Base-by-base conservation (phyloP, 306 rosid species). In the Lablab purpureus region DNA sequence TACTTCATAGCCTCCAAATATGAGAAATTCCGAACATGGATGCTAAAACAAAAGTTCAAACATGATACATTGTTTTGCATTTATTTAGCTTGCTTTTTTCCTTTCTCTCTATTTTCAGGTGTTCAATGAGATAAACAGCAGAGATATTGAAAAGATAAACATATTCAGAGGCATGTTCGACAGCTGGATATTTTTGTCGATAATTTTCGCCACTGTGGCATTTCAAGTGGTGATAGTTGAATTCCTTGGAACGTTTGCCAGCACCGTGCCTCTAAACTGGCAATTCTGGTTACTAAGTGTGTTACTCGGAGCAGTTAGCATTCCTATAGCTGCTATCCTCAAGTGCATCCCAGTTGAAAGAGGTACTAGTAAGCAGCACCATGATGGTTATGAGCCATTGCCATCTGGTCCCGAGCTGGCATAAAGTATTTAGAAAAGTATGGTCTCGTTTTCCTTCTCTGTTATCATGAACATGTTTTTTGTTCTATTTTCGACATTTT, bases 261-360 rank as follows among this genome's bases (percentile, higher is more conserved):
- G 97, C 91, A 95, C 98, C 11, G 99, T 93, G 40, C 98, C 99
- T 60, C 88, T 95, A 12, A 91, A 76, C 86, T 90, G 99, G 99
- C 86, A 89, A 87, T 34, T 95, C 18, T 95, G 99, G 99, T 62
- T 87, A 69, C 87, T 93, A 37, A 86, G 96, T 67, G 43, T 95
- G 71, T 25, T 90, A 63, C 80, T 91, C 67, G 99, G 99, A 78
- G 87, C 84, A 3, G 76, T 91, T n/a, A 90, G 98, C 87, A 56
- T 95, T 87, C 93, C 86, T 13, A 34, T 95, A 63, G 93, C 94
- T 76, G 93, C 86, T 43, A 84, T 93, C 73, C 40, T 95, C 45
- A 95, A 95, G 86, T 84, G 86, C 89, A 88, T 95, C 49, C 99
- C 99, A 1, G 89, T 95, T n/a, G 92, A 88, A 86, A 80, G 41